Evolutionary conservation across 2,329 filamentous ascomycete species (phyloP).

Genomic region (Trichoderma simmonsii): DNA sequence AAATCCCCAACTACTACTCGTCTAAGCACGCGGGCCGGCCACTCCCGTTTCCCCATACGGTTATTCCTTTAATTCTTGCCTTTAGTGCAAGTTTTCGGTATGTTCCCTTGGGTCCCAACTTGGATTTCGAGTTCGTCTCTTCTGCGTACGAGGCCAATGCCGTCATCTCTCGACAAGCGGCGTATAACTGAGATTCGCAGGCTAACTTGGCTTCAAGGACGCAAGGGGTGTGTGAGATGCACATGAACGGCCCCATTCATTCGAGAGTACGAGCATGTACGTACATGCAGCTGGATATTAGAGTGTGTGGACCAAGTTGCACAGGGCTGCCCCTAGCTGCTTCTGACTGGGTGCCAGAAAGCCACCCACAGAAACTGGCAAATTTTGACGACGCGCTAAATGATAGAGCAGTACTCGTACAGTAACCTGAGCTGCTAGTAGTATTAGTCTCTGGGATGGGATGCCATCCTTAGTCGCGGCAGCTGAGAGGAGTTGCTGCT

Average conservation of each 20-base stretch:
- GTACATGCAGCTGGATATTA: not conserved
- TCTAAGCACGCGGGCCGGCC: conserved; percentile 8
- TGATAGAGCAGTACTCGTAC: not conserved
- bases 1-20: not conserved
- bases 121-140: not conserved
- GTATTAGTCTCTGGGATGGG: not conserved
- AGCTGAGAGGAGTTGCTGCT: not conserved
- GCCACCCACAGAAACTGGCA: not conserved
- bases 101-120: not conserved
- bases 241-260: not conserved
- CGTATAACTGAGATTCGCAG: not conserved
- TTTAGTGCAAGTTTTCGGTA: not conserved
- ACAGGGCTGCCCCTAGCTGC: not conserved
- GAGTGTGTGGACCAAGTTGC: not conserved
- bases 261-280: not conserved
- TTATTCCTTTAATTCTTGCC: not conserved
- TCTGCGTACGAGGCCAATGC: not conserved
- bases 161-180: not conserved
- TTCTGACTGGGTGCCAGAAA: not conserved
- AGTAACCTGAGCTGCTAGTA: not conserved
- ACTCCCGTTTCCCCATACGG: not conserved
- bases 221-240: not conserved
- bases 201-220: not conserved
- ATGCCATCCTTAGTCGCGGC: not conserved
- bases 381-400: conserved; percentile 1